These are phyloP conservation scores for Glonium stellatum DNA, from an alignment of 495 filamentous ascomycete species.

Conservation along the genomic window DNA sequence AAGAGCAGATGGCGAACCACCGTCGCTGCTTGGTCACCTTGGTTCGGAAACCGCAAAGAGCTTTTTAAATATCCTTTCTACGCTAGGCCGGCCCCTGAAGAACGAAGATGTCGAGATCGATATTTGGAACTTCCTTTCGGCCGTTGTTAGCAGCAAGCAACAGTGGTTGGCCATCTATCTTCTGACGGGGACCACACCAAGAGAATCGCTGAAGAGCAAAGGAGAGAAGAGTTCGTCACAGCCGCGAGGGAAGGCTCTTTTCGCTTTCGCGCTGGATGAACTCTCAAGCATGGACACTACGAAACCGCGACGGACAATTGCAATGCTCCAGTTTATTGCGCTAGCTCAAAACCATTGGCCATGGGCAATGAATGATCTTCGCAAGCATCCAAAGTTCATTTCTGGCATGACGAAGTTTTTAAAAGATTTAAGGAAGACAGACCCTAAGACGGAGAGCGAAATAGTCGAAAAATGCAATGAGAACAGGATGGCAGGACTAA, in stretches of 20 bases:
- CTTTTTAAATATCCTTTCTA: conserved; percentile 71
- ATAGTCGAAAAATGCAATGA: conserved; percentile 46
- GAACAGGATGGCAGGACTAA: conserved; percentile 67
- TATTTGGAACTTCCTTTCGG: conserved; percentile 80
- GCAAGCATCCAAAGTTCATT: conserved; percentile 67
- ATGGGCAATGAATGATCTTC: conserved; percentile 73
- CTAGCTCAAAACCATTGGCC: conserved; percentile 86
- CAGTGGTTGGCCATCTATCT: conserved; percentile 93
- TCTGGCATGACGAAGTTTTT: conserved; percentile 60
- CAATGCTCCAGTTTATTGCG: conserved; percentile 78
- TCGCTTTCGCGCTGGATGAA: conserved; percentile 66
- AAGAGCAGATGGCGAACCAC: conserved; percentile 60
- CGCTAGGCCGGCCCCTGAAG: conserved; percentile 68
- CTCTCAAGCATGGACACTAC: conserved; percentile 61
- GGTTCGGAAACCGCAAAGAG: conserved; percentile 72
- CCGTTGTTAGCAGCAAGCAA: conserved; percentile 82
- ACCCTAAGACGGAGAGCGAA: conserved; percentile 40
- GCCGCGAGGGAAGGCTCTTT: conserved; percentile 54
- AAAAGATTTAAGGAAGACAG: conserved; percentile 45
- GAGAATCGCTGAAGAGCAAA: conserved; percentile 55
- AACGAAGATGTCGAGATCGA: conserved; percentile 52
- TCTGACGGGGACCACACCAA: conserved; percentile 78
- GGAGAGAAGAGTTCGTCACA: conserved; percentile 31
- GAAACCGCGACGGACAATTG: conserved; percentile 54
- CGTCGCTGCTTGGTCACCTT: conserved; percentile 82